These are phyloP conservation scores for Apium graveolens DNA, from an alignment of 129 eudicot genomes.

Conservation along the genomic window DNA sequence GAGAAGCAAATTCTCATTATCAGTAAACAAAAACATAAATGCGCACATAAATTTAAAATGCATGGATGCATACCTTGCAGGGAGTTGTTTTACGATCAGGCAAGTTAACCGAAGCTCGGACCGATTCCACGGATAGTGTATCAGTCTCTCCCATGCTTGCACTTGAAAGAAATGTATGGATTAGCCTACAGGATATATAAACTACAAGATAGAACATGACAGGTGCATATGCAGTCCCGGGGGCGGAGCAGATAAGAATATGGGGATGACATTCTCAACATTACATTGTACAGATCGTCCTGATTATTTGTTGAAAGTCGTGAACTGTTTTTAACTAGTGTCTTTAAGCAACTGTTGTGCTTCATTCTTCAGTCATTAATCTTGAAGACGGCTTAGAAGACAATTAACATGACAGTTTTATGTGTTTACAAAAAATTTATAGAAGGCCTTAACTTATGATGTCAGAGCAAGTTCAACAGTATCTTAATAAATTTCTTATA, in stretches of 20 bases:
- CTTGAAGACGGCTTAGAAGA: background rate
- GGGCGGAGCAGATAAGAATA: background rate
- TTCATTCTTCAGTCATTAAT: background rate
- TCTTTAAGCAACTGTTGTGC: background rate
- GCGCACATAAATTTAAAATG: background rate
- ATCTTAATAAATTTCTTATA: too few species aligned
- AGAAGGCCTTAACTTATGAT: background rate
- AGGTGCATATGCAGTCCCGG: background rate
- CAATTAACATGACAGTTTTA: background rate
- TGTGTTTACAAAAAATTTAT: background rate
- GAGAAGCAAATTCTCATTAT: background rate
- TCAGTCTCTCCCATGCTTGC: slow-evolving; percentile 55
- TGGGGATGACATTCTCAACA: background rate
- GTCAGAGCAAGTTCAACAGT: too few species aligned
- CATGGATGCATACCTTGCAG: slow-evolving; percentile 9
- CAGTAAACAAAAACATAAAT: background rate
- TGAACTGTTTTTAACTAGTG: background rate
- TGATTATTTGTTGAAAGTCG: background rate
- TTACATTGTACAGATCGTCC: background rate
- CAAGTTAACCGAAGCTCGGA: slow-evolving; percentile 41
- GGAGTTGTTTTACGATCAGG: slow-evolving; percentile 39
- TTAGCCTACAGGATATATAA: background rate
- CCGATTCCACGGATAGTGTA: slow-evolving; percentile 54
- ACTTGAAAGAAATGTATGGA: background rate
- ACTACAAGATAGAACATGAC: background rate